Evolutionary conservation across 2,329 filamentous ascomycete genomes (phyloP), one percentile per base, ranked within the genome.

Genomic region (Stemphylium vesicarium): DNA sequence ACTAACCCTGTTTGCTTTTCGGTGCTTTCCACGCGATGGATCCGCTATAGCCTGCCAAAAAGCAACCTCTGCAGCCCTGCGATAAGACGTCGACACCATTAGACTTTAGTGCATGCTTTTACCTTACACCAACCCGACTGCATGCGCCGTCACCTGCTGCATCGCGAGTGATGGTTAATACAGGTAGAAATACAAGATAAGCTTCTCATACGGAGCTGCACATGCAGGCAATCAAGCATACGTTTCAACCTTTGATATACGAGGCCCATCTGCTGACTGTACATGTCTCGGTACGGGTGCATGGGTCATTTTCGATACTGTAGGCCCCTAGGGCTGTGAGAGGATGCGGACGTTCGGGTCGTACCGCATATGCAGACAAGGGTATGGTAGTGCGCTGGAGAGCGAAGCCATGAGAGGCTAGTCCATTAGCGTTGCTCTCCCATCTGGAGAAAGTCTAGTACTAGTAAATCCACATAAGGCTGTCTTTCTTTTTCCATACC

Each of bases 341-440:
- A 38, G 15, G 9, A 50, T 16, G 41, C 39, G n/a, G 38, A 50
- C 8, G 4, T 37, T 43, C 39, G 47, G 39, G 47, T 43, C 39
- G 47, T 36, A 50, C 47, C 38, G 47, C 47, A 13, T 24, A 43
- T 15, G 15, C 16, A 13, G 39, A 35, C 48, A 50, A 24, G 48
- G 48, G 37, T 35, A 20, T 12, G 15, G 40, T 18, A 29, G 20
- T 31, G 8, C 12, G 18, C 15, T 4, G 18, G 12, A 13, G 5
- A 38, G n/a, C 4, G 29, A 35, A 41, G n/a, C 18, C 20, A 20
- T 15, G 22, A 16, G 13, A 16, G 29, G 18, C 10, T 18, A 35
- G 41, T 9, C 15, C 4, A 7, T 26, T 49, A 10, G 37, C 29
- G n/a, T 18, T 33, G n/a, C 31, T 29, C 7, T 32, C 16, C 3